Conservation (phyloP, 768 basidiomycete species). For the Omphalotus guepiniiformis region DNA sequence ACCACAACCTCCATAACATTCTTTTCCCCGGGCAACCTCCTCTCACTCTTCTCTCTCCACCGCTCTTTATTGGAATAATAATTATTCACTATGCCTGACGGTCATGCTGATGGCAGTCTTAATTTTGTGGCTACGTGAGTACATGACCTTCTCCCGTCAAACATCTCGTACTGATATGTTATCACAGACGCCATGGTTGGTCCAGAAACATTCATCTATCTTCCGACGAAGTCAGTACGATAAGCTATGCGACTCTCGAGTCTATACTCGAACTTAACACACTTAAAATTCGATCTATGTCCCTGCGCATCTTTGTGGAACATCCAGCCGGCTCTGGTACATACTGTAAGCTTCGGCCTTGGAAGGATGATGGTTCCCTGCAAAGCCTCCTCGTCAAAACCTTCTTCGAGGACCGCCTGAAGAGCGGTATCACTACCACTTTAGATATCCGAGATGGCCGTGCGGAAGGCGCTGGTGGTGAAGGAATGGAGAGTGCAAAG, state of each 20-base stretch:
- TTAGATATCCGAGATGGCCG: slow-evolving; percentile 21
- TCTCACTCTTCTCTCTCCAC: neutral
- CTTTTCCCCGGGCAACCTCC: neutral
- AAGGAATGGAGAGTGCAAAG: neutral
- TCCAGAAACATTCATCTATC: slow-evolving; percentile 19
- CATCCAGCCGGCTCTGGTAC: slow-evolving; percentile 18
- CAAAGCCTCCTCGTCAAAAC: slow-evolving; percentile 20
- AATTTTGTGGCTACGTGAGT: slow-evolving; percentile 11
- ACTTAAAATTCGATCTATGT: slow-evolving; percentile 19
- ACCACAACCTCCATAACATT: too few relatives aligned
- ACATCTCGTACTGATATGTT: neutral
- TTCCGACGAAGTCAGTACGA: slow-evolving; percentile 15
- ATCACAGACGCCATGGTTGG: slow-evolving; percentile 21
- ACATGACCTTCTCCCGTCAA: neutral
- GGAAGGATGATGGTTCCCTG: slow-evolving; percentile 21
- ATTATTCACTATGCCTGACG: neutral
- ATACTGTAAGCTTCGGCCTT: slow-evolving; percentile 18
- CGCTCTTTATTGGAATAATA: neutral
- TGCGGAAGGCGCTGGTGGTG: neutral
- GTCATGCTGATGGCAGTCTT: slow-evolving; percentile 4
- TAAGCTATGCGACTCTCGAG: slow-evolving; percentile 21
- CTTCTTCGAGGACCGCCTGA: slow-evolving; percentile 17
- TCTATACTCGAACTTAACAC: slow-evolving; percentile 21
- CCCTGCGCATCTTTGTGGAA: slow-evolving; percentile 19
- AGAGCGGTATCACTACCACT: slow-evolving; percentile 15